Evolutionary conservation across 106 monocot species (phyloP), one percentile per base, ranked within the genome.

Genomic region (Vanilla planifolia): DNA sequence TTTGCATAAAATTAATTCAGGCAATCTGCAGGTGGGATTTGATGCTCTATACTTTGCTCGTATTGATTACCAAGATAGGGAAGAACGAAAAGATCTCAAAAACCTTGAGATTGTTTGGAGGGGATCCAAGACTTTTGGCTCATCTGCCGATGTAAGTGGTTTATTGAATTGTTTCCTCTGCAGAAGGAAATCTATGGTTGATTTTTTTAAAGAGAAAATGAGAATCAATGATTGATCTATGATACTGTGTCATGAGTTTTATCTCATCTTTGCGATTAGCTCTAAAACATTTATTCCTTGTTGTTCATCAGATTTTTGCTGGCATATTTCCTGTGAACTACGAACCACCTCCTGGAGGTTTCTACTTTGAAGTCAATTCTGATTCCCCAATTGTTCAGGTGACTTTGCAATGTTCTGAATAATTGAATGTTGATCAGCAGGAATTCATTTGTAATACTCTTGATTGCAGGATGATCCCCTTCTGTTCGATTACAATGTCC

Each of bases 401-500:
- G 62, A 64, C 33, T 60, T 32, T 21, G 43, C 25, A 21, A 32
- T 11, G 9, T 66, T 56, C 60, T 44, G 9, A 5, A 13, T 55
- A 41, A 11, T 73, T 46, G 55, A 20, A 29, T 60, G 33, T 50
- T 17, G 43, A 5, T 11, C 43, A 8, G 29, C 14, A 55, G 45
- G 24, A 40, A 41, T 59, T 48, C 56, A 67, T 6, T 62, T 37
- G 9, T 4, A 40, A 5, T 43, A 37, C 22, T 28, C 53, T 37
- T 72, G 16, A 35, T 50, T 89, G 59, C 58, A 89, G 94, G 94
- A 95, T 74, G 94, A 95, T 59, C 73, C 59, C 5, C 69, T 74
- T 63, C 74, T 95, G 56, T 89, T 95, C 67, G 89, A 95, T 69
- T 95, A 95, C 68, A 95, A 95, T 70, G 89, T 95, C 65, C 47